Percentiles rank a stretch among this genome's conserved stretches.
phyloP scores from a whole-genome alignment of 169 alveolate species.

The Perkinsus olseni region DNA sequence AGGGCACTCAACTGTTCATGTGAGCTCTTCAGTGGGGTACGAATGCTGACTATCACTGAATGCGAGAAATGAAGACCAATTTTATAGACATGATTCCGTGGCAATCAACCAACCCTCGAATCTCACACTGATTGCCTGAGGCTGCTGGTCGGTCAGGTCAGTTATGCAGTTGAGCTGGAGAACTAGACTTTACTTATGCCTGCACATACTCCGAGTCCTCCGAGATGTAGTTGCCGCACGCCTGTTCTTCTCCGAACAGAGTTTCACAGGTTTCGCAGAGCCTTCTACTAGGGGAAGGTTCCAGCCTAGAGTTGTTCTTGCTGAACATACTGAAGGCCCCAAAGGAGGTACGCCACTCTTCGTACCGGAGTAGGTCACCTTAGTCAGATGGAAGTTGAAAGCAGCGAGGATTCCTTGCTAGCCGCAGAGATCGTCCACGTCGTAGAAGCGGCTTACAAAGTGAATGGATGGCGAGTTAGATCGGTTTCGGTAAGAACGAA shows the following conservation, averaged over 20 bases:
- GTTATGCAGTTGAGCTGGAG: not conserved
- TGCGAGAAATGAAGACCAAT: too few relatives aligned
- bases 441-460: not conserved
- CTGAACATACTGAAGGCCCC: not conserved
- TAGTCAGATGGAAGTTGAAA: not conserved
- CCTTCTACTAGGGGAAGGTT: not conserved
- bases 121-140: too few relatives aligned
- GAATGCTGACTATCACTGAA: not conserved
- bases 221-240: not conserved
- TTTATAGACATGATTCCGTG: too few relatives aligned
- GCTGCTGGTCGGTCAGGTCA: too few relatives aligned
- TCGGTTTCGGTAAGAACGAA: not conserved
- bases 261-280: not conserved
- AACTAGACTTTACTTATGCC: not conserved
- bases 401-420: not conserved
- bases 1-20: not conserved
- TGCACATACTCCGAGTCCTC: not conserved
- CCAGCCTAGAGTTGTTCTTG: not conserved
- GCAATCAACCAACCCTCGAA: too few relatives aligned
- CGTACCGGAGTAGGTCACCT: not conserved
- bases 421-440: not conserved
- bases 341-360: not conserved
- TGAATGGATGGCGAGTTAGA: not conserved
- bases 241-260: not conserved
- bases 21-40: not conserved